These are phyloP conservation scores for Poa annua DNA, from an alignment of 176 grass and related monocot species.

Conservation along the genomic window DNA sequence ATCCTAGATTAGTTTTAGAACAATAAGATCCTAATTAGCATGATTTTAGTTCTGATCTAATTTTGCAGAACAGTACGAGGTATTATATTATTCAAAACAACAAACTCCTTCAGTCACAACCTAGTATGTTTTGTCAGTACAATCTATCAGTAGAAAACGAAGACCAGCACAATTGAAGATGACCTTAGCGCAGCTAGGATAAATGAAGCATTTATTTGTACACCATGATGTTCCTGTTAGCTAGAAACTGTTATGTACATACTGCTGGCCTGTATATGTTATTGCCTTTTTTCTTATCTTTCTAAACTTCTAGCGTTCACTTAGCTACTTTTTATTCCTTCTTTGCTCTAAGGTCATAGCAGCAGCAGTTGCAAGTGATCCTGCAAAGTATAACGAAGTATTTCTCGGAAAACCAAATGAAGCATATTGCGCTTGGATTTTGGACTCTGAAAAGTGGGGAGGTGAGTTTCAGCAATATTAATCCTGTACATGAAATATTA, in stretches of 20 bases:
- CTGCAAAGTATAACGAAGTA: conserved; percentile 78
- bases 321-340: background rate
- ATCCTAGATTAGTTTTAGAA: background rate
- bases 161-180: background rate
- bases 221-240: background rate
- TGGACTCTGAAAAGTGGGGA: conserved; percentile 95
- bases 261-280: background rate
- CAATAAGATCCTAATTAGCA: background rate
- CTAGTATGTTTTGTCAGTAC: background rate
- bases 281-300: background rate
- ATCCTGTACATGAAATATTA: background rate
- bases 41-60: background rate
- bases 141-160: conserved; percentile 5
- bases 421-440: conserved; percentile 95
- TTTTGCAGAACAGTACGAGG: background rate
- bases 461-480: conserved; percentile 60
- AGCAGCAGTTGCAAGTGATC: conserved; percentile 81
- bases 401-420: conserved; percentile 97
- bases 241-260: background rate
- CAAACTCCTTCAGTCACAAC: background rate
- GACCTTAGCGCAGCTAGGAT: background rate
- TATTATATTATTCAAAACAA: background rate
- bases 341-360: conserved; percentile 76
- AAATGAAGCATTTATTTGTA: background rate
- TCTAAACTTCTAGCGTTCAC: conserved; percentile 6